Conservation (phyloP, 2,329 filamentous ascomycete species). For the Acrocalymma vagum region DNA sequence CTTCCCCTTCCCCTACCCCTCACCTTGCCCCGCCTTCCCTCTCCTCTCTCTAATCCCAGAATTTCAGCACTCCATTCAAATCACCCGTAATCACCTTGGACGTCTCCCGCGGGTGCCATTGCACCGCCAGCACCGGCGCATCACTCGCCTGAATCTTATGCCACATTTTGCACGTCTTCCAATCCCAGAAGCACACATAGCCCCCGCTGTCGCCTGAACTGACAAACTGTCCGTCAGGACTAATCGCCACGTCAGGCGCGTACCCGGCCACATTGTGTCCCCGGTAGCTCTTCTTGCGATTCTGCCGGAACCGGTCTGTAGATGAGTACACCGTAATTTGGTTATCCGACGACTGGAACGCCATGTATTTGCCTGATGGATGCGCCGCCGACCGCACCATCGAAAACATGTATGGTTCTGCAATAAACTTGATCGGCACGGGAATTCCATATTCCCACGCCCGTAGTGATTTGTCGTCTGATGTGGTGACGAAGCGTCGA, state of each 20-base stretch:
- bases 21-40: not conserved
- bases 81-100: conserved; percentile 93
- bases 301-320: conserved; percentile 95
- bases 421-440: conserved; percentile 97
- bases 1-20: conserved; percentile 6
- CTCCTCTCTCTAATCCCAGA: conserved; percentile 93
- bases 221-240: conserved; percentile 91
- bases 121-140: conserved; percentile 81
- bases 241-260: conserved; percentile 87
- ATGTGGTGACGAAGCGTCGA: conserved; percentile 96
- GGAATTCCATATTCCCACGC: conserved; percentile 99
- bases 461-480: conserved; percentile 93
- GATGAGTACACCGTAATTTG: conserved; percentile 96
- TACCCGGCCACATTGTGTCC: conserved; percentile 97
- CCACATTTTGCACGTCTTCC: conserved; percentile 99
- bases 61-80: conserved; percentile 85
- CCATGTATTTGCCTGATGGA: conserved; percentile 91
- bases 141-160: conserved; percentile 92
- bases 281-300: conserved; percentile 94
- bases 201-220: conserved; percentile 87
- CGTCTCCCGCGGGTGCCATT: conserved; percentile 98
- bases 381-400: conserved; percentile 87
- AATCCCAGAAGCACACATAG: conserved; percentile 97
- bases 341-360: conserved; percentile 93
- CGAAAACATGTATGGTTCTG: conserved; percentile 97